Percentiles rank a stretch among this genome's conserved stretches.
Conservation (phyloP, 75 land plant species). For the Selaginella tamariscina region DNA sequence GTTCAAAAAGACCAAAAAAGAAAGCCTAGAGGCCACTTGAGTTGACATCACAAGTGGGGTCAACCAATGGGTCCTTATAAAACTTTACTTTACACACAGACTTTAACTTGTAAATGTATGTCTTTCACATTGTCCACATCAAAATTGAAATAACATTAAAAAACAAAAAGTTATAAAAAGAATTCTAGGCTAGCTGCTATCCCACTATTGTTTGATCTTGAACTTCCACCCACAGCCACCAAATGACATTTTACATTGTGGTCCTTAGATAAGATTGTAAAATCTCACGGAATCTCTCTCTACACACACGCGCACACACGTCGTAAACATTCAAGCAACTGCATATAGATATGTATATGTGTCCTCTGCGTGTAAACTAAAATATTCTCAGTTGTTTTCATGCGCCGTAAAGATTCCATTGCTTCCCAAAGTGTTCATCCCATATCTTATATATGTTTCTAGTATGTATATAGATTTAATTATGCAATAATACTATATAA, state of each 20-base stretch:
- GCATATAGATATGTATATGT: neutral
- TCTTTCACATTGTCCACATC: neutral
- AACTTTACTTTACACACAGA: neutral
- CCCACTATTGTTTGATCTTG: constrained; percentile 1
- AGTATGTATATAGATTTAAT: no score
- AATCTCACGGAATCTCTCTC: neutral
- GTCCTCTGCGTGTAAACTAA: no score
- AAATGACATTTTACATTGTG: no score
- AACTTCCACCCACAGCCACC: neutral
- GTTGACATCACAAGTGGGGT: neutral
- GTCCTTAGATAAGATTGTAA: neutral
- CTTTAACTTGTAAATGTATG: neutral
- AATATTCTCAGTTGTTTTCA: no score
- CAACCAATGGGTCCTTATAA: neutral
- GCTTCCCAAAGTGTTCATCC: no score
- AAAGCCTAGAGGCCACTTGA: neutral
- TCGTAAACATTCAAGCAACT: neutral
- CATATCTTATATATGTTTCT: no score
- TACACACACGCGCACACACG: neutral
- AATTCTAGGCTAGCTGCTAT: neutral
- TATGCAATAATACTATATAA: no score
- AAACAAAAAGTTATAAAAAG: no score
- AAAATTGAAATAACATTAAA: no score
- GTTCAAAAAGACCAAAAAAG: no score
- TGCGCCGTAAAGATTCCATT: no score